phyloP scores from a whole-genome alignment of 2,329 filamentous ascomycete species.

The Cladophialophora immunda region DNA sequence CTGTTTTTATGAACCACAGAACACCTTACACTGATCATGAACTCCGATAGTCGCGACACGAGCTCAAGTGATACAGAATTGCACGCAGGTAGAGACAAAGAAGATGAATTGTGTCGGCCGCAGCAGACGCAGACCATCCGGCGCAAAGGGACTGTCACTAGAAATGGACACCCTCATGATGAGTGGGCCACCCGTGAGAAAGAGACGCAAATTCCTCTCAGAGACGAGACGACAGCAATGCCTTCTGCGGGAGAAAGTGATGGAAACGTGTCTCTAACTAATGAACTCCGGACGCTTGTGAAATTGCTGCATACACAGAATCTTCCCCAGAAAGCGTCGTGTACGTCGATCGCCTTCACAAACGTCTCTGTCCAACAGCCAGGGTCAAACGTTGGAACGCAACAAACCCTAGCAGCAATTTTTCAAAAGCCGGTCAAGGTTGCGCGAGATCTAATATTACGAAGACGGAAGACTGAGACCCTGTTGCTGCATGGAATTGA shows the following conservation, averaged over 20 bases:
- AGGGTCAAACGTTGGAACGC: background rate
- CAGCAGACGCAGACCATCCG: background rate
- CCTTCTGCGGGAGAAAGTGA: background rate
- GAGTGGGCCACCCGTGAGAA: background rate
- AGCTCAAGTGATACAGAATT: too few species aligned
- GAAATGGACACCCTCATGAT: background rate
- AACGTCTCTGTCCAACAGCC: conserved; percentile 2
- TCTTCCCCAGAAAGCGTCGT: conserved; percentile 2
- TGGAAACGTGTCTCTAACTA: background rate
- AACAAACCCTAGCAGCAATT: background rate
- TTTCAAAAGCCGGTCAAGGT: background rate
- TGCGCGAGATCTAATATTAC: background rate
- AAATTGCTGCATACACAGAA: background rate
- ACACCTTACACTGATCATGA: background rate
- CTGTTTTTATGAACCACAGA: background rate
- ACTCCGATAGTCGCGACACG: background rate
- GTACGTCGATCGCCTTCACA: conserved; percentile 1
- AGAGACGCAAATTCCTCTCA: background rate
- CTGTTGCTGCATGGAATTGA: background rate
- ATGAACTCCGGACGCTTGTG: background rate
- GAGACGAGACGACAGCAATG: background rate
- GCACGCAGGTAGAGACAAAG: background rate
- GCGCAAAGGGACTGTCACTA: background rate
- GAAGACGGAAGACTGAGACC: background rate
- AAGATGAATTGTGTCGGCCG: background rate